These are phyloP conservation scores for Tylopilus sp. DNA, from an alignment of 768 basidiomycete genomes.

Conservation along the genomic window DNA sequence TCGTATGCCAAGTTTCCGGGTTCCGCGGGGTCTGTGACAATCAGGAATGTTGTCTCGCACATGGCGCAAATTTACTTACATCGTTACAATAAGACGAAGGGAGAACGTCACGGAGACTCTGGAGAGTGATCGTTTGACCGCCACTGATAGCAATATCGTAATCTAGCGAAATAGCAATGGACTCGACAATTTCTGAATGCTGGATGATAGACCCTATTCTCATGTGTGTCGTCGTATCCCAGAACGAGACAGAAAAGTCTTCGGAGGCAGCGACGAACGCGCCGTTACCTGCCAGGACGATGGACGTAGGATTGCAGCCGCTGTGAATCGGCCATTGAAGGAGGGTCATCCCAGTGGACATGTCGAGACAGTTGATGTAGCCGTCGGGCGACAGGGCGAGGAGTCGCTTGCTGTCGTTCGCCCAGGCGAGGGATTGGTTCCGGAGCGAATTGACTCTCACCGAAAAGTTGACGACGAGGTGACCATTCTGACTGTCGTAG, in stretches of 20 bases:
- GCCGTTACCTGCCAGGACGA: background rate
- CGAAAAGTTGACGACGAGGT: background rate
- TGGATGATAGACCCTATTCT: background rate
- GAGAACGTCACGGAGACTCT: background rate
- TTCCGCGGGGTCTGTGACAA: too few relatives aligned
- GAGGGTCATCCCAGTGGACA: background rate
- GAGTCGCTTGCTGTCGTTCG: background rate
- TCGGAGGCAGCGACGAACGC: background rate
- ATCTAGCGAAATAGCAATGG: background rate
- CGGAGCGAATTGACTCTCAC: background rate
- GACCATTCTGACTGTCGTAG: background rate
- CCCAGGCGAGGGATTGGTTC: background rate
- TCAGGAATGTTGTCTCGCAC: too few relatives aligned
- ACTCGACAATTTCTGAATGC: background rate
- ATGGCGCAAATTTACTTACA: background rate
- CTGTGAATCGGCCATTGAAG: background rate
- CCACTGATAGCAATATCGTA: background rate
- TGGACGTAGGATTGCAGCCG: background rate
- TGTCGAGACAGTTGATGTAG: background rate
- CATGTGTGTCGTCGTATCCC: background rate
- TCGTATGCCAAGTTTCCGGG: too few relatives aligned
- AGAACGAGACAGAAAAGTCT: background rate
- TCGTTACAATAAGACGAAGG: background rate
- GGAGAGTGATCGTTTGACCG: background rate
- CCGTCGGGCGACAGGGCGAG: background rate